phyloP scores from a whole-genome alignment of 139 green algal species.

The Dunaliella sp. region DNA sequence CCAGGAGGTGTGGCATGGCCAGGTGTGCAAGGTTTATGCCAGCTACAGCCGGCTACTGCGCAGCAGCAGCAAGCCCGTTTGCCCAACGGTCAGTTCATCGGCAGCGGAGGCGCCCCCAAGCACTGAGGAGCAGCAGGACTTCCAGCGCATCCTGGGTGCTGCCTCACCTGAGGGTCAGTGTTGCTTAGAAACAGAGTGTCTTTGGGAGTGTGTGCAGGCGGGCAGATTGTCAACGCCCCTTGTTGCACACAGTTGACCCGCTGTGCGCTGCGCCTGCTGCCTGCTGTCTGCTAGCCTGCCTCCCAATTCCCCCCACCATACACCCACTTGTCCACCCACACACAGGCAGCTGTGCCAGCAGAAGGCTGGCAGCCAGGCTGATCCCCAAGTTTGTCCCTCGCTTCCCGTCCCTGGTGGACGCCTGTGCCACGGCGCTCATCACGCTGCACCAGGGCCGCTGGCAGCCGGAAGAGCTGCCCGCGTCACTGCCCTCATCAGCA shows the following conservation, averaged over 20 bases:
- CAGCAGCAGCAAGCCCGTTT: neutral
- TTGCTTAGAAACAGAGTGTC: too few species aligned
- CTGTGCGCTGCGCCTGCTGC: too few species aligned
- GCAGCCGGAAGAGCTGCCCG: neutral
- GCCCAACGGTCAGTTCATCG: too few species aligned
- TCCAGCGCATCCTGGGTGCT: neutral
- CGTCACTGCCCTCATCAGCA: neutral
- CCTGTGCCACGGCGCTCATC: conserved; percentile 27
- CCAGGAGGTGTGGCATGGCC: neutral
- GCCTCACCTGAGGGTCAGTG: neutral
- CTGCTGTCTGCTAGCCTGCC: too few species aligned
- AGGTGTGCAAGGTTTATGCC: neutral
- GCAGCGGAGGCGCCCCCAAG: too few species aligned
- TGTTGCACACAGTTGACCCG: too few species aligned
- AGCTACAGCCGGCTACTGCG: neutral
- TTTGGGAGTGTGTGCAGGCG: too few species aligned
- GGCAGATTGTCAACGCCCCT: too few species aligned
- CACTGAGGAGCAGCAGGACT: neutral
- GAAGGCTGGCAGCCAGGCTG: conserved; percentile 47
- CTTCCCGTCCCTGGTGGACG: conserved; percentile 42
- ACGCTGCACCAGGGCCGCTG: conserved; percentile 3
- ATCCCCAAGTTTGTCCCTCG: conserved; percentile 42
- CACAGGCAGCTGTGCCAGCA: conserved; percentile 18
- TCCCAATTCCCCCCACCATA: neutral
- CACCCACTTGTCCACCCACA: neutral